Conservation (phyloP, 371 early-diverging fungal genomes). For the Mucor ambiguus region DNA sequence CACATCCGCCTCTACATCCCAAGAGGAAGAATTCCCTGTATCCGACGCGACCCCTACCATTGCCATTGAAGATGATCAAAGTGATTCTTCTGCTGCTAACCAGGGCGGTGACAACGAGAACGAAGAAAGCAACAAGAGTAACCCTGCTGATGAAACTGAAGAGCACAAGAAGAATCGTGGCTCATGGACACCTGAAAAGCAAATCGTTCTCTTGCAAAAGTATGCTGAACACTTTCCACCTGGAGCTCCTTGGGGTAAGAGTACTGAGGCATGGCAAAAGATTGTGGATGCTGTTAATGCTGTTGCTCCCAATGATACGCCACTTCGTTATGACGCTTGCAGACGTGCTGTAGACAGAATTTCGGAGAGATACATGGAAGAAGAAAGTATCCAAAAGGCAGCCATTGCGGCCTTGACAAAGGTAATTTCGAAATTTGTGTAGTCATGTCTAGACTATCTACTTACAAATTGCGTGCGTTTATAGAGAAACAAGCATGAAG, state of each 20-base stretch:
- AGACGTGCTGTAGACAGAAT: background rate
- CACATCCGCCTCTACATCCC: background rate
- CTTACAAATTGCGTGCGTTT: background rate
- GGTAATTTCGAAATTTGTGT: background rate
- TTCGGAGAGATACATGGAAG: background rate
- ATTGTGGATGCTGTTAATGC: background rate
- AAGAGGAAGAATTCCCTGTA: background rate
- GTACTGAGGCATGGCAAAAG: background rate
- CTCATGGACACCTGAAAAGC: background rate
- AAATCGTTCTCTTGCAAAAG: background rate
- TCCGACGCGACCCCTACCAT: background rate
- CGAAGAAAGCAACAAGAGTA: background rate
- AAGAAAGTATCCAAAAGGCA: background rate
- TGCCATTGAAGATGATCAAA: background rate
- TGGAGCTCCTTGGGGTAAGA: background rate
- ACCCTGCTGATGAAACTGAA: background rate
- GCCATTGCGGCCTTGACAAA: background rate
- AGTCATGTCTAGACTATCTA: background rate
- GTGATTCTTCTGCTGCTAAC: background rate
- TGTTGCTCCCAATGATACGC: background rate
- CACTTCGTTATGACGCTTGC: constrained; percentile 1
- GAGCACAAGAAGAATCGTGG: background rate
- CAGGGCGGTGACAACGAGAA: background rate
- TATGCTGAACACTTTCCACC: constrained; percentile 5
- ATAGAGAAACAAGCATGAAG: background rate